These are phyloP conservation scores for Citropsis articulata DNA, from an alignment of 345 rosid species.

Conservation along the genomic window DNA sequence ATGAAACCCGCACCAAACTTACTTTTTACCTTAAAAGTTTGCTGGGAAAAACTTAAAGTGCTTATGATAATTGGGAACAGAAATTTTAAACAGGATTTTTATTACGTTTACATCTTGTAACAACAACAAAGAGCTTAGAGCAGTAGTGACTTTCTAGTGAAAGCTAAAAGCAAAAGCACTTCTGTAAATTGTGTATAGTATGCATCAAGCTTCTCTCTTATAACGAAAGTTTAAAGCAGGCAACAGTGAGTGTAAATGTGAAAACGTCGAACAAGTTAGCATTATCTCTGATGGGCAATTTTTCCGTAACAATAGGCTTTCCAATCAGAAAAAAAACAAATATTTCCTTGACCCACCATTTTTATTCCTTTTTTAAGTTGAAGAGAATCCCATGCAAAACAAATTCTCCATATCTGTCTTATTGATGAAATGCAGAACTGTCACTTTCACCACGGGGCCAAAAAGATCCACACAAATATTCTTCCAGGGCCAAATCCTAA, in stretches of 20 bases:
- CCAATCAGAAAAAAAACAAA: background rate
- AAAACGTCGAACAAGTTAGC: background rate
- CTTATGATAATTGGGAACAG: background rate
- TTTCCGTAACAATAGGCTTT: conserved; percentile 4
- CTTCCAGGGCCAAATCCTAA: background rate
- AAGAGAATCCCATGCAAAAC: conserved; percentile 8
- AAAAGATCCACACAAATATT: background rate
- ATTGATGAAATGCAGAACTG: background rate
- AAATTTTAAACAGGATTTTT: background rate
- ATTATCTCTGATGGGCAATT: background rate
- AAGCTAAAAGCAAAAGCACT: background rate
- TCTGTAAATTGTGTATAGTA: background rate
- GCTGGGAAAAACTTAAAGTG: background rate
- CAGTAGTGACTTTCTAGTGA: background rate
- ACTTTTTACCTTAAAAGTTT: conserved; percentile 27
- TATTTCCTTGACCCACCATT: background rate
- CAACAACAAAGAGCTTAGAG: background rate
- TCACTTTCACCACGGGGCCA: background rate
- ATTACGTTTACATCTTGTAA: background rate
- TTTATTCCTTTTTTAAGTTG: too few species aligned
- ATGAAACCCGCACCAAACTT: background rate
- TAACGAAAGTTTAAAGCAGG: background rate
- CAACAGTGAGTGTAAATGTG: background rate
- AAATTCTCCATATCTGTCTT: background rate
- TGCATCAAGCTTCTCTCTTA: background rate